Conservation (phyloP, 1,284 basidiomycete species). For the Waitea zeae region DNA sequence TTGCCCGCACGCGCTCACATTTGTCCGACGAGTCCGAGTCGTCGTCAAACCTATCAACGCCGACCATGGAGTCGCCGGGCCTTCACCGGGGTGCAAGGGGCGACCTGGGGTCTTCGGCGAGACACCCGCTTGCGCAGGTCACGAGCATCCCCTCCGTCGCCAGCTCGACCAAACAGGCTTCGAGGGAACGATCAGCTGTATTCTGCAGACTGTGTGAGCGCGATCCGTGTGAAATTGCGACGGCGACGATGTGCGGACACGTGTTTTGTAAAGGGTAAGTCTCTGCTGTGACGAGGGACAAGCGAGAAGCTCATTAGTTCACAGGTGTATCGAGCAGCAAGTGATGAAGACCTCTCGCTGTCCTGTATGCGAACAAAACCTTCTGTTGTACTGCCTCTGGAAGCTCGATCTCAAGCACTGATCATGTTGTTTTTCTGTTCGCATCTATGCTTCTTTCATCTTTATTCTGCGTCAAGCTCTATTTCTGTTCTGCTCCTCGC, state of each 20-base stretch:
- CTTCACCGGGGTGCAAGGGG: neutral
- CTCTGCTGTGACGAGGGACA: neutral
- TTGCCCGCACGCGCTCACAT: too few relatives aligned
- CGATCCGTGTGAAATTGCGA: slow-evolving; percentile 8
- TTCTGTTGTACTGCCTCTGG: slow-evolving; percentile 7
- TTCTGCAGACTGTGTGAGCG: slow-evolving; percentile 6
- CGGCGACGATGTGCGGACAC: slow-evolving; percentile 8
- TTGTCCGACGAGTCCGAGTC: neutral
- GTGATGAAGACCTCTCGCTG: slow-evolving; percentile 7
- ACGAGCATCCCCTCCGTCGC: neutral
- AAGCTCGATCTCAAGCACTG: slow-evolving; percentile 6
- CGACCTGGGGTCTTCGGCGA: neutral
- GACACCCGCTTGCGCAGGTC: neutral
- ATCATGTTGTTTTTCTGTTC: too few relatives aligned
- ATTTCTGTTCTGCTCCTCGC: too few relatives aligned
- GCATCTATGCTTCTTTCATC: too few relatives aligned
- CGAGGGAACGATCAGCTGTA: neutral
- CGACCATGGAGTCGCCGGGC: neutral
- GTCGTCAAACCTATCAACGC: neutral
- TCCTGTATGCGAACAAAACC: slow-evolving; percentile 6
- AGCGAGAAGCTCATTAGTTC: neutral
- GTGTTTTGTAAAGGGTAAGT: slow-evolving; percentile 7
- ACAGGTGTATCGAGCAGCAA: slow-evolving; percentile 6
- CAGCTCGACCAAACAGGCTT: neutral
- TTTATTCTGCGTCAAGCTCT: too few relatives aligned